These are phyloP conservation scores for Neocatenulostroma microsporum DNA, from an alignment of 2,329 filamentous ascomycete species.

Conservation along the genomic window DNA sequence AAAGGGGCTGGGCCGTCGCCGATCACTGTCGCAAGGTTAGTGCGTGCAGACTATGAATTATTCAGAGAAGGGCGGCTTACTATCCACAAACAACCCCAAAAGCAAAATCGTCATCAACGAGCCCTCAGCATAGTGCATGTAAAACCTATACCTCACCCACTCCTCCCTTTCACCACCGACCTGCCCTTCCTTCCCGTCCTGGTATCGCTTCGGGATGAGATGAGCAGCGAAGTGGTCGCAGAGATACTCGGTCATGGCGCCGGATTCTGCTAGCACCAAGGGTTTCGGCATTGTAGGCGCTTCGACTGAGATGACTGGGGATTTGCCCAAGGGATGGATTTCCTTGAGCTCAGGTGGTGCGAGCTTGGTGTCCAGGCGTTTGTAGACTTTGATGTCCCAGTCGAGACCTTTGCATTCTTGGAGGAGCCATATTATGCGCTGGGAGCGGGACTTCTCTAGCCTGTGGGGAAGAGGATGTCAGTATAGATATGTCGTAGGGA, in stretches of 20 bases:
- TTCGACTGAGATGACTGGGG: slow-evolving; percentile 65
- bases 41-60: no score
- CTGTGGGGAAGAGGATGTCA: slow-evolving; percentile 38
- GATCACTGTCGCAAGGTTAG: slow-evolving; percentile 20
- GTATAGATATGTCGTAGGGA: no score
- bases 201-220: slow-evolving; percentile 47
- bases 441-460: slow-evolving; percentile 75
- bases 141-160: slow-evolving; percentile 57
- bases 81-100: slow-evolving; percentile 53
- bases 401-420: slow-evolving; percentile 66
- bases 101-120: slow-evolving; percentile 68
- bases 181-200: slow-evolving; percentile 46
- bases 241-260: slow-evolving; percentile 73
- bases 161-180: slow-evolving; percentile 52
- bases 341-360: slow-evolving; percentile 70
- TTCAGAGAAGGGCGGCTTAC: no score
- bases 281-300: slow-evolving; percentile 37
- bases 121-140: slow-evolving; percentile 79
- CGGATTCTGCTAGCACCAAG: slow-evolving; percentile 71
- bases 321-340: slow-evolving; percentile 80
- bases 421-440: slow-evolving; percentile 77
- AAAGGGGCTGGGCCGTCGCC: slow-evolving; percentile 53
- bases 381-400: slow-evolving; percentile 74
- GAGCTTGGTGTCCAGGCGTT: slow-evolving; percentile 55
- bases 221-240: slow-evolving; percentile 55